Evolutionary conservation across 257 asterid species (phyloP).

Genomic region (Solanum dulcamara): DNA sequence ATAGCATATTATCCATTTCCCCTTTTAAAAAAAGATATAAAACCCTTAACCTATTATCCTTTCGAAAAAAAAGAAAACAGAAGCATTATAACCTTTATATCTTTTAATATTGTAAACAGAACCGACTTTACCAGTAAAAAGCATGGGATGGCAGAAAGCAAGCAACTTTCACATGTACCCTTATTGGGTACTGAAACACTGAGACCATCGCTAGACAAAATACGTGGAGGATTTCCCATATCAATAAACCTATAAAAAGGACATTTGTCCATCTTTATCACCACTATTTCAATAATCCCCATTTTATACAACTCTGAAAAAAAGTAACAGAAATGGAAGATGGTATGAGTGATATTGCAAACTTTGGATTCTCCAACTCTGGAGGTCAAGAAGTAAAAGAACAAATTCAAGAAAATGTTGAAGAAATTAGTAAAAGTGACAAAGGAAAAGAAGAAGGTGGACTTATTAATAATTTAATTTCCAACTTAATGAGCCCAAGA

Average conservation of each 20-base stretch:
- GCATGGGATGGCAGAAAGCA: not conserved
- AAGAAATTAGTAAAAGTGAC: not conserved
- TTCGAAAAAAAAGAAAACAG: not conserved
- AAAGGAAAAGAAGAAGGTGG: constrained; percentile 19
- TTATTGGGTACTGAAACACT: not conserved
- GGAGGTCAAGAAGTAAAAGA: not conserved
- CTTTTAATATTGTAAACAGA: not conserved
- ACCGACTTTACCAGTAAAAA: not conserved
- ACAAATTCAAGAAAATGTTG: constrained; percentile 1
- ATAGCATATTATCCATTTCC: too few species aligned
- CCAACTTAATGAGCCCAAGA: constrained; percentile 19
- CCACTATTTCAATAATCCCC: not conserved
- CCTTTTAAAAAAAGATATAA: too few species aligned
- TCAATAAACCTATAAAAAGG: too few species aligned
- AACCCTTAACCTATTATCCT: not conserved
- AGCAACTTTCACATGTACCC: not conserved
- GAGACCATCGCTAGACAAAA: not conserved
- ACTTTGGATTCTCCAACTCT: constrained; percentile 10
- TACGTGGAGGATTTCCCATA: not conserved
- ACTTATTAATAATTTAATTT: constrained; percentile 23
- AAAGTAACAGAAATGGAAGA: constrained; percentile 20
- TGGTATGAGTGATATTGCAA: constrained; percentile 20
- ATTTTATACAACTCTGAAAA: not conserved
- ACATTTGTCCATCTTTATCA: not conserved
- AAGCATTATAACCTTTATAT: not conserved